Conservation (phyloP, 805 yeast genomes). For the Lipomyces mesembrius region DNA sequence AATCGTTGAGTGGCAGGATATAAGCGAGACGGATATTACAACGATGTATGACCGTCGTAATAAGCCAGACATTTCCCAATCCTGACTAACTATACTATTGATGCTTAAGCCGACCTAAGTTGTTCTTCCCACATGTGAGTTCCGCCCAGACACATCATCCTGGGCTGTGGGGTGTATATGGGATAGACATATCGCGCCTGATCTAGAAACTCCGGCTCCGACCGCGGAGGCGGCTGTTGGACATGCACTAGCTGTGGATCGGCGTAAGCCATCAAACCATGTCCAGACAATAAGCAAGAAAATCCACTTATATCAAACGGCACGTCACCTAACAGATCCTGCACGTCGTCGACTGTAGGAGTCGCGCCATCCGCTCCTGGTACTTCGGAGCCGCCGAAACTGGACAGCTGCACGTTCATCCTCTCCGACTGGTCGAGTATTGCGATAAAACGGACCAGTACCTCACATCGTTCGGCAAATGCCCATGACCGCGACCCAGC, state of each 20-base stretch:
- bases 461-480: slow-evolving; percentile 27
- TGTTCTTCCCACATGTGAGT: no score
- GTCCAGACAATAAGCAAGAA: slow-evolving; percentile 1
- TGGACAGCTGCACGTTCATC: neutral
- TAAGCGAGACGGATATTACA: no score
- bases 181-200: neutral
- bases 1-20: no score
- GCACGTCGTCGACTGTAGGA: neutral
- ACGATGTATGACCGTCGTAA: no score
- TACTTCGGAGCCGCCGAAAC: neutral
- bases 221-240: neutral
- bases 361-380: neutral
- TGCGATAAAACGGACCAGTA: slow-evolving; percentile 10
- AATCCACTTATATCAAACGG: slow-evolving; percentile 2
- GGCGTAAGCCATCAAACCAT: neutral
- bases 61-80: no score
- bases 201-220: neutral
- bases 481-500: slow-evolving; percentile 23
- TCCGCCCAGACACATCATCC: no score
- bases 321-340: neutral
- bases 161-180: neutral
- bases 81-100: no score
- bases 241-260: neutral
- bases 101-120: no score
- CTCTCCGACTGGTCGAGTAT: slow-evolving; percentile 8